Evolutionary conservation across 163 green algal species (phyloP), one percentile per base, ranked within the genome.

Genomic region (Scenedesmus sp.): DNA sequence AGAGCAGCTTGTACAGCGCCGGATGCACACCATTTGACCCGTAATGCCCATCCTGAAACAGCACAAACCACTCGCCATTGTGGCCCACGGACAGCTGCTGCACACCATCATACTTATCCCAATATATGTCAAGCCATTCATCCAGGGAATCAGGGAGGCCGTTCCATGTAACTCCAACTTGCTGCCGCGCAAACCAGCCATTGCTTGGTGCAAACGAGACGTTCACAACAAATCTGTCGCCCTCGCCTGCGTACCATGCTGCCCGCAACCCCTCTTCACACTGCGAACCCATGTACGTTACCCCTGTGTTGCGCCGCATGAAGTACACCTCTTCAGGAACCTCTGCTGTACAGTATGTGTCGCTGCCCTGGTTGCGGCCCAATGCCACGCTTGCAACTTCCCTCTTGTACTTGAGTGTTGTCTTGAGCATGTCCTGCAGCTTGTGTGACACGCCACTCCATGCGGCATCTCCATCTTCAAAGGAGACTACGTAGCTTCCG

Each of bases 21-120:
- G 86, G 86, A 34, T 91, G 86, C 70, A 91, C 66, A 20, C 86
- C 86, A 55, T 1, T 54, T 6, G 8, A 85, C 86, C 56, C 3
- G 56, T 26, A 55, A 7, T 74, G 6, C 46, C 86, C 67, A 16
- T 7, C 8, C 5, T 23, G 46, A 70, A 55, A 91, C 66, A 55
- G 10, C 10, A 85, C 86, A 84, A 91, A 91, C 67, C 70, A 91
- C 55, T 91, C 70, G 6, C 86, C 86, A 46, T 91, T 91, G 56
- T 91, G 86, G 67, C 86, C 86, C 5, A 91, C 56, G 26, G 86
- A 91, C 54, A 91, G 73, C 10, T n/a, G 18, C 23, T 9, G 62
- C 5, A 91, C 67, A 67, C 86, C 86, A 70, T 34, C 46, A 15
- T 70, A 12, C 12, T 66, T 70, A 8, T 85, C 34, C 86, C 86